Conservation (phyloP, 108 stramenopile species). For the Asterionellopsis glacialis region DNA sequence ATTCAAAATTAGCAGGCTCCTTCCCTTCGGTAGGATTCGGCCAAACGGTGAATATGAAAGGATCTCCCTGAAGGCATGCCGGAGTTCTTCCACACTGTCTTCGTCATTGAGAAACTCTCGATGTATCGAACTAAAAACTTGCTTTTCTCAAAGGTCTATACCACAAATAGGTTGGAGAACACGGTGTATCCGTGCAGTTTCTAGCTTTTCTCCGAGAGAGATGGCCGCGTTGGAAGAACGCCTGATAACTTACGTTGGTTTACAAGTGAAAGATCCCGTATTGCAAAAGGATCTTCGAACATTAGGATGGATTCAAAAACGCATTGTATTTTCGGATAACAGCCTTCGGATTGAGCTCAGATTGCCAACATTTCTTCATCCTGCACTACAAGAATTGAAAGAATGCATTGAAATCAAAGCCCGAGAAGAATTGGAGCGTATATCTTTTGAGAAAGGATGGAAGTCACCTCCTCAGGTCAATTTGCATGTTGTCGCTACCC, state of each 20-base stretch:
- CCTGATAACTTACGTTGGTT: slow-evolving; percentile 21
- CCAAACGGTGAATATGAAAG: too few species aligned
- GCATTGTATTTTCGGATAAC: slow-evolving; percentile 19
- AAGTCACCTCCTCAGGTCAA: slow-evolving; percentile 12
- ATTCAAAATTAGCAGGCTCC: too few species aligned
- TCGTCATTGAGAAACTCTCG: too few species aligned
- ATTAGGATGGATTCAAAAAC: slow-evolving; percentile 42
- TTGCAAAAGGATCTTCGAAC: slow-evolving; percentile 18
- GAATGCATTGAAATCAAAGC: slow-evolving; percentile 28
- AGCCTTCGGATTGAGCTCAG: slow-evolving; percentile 40
- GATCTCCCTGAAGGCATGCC: too few species aligned
- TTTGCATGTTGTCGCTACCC: slow-evolving; percentile 23
- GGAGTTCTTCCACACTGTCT: too few species aligned
- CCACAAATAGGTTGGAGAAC: too few species aligned
- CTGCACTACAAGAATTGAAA: slow-evolving; percentile 41
- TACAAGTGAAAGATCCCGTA: slow-evolving; percentile 39
- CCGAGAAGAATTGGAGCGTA: slow-evolving; percentile 24
- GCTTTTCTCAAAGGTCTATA: too few species aligned
- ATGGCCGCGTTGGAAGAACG: slow-evolving; percentile 50
- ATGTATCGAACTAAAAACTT: too few species aligned
- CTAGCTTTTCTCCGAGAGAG: slow-evolving; percentile 24
- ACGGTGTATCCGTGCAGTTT: too few species aligned
- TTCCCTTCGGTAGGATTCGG: too few species aligned
- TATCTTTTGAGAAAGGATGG: slow-evolving; percentile 17
- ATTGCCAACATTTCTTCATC: slow-evolving; percentile 69